Conservation (phyloP, 805 yeast species). For the Maudiozyma saulgeensis region DNA sequence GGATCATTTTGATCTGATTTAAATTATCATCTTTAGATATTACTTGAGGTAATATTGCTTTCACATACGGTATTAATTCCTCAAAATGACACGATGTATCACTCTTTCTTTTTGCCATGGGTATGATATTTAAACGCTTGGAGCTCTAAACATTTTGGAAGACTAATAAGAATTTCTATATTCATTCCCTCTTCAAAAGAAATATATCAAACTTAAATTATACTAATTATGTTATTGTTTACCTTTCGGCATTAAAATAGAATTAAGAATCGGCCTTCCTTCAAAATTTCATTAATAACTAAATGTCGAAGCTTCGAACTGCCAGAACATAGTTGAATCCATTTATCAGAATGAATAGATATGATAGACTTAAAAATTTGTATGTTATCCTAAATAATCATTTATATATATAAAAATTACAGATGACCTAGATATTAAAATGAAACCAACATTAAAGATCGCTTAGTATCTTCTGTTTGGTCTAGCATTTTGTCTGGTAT, state of each 20-base stretch:
- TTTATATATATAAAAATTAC: slow-evolving; percentile 3
- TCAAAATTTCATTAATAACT: background rate
- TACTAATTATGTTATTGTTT: background rate
- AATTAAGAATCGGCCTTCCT: background rate
- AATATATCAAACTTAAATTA: too few relatives aligned
- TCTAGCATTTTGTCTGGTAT: slow-evolving; percentile 59
- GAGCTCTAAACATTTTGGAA: too few relatives aligned
- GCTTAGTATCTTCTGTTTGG: slow-evolving; percentile 42
- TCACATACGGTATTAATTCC: background rate
- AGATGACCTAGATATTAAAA: slow-evolving; percentile 1
- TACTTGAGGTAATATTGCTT: slow-evolving; percentile 1
- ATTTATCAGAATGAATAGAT: too few relatives aligned
- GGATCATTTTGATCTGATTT: background rate
- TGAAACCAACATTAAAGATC: slow-evolving; percentile 5
- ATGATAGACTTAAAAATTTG: background rate
- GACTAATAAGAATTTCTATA: too few relatives aligned
- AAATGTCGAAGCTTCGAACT: too few relatives aligned
- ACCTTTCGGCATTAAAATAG: background rate
- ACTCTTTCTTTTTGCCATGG: too few relatives aligned
- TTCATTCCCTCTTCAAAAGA: too few relatives aligned
- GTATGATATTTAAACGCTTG: too few relatives aligned
- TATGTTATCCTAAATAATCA: slow-evolving; percentile 12
- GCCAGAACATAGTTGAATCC: too few relatives aligned
- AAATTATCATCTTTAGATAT: background rate
- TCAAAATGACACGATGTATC: background rate